These are phyloP conservation scores for Metschnikowia continentalis DNA, from an alignment of 805 yeast genomes.

Conservation along the genomic window DNA sequence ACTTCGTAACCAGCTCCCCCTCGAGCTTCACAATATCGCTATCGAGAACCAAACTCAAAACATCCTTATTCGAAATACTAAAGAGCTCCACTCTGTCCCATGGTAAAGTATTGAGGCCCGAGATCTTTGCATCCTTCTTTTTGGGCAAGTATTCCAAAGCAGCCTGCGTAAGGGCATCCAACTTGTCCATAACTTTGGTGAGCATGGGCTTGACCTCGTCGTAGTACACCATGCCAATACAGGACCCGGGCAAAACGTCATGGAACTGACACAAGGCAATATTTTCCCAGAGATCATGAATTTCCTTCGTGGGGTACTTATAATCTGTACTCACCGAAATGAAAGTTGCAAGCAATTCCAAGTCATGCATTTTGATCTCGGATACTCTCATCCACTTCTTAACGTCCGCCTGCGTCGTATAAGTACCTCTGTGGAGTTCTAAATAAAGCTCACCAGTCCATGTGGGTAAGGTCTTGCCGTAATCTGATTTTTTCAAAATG, in stretches of 20 bases:
- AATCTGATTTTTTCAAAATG: conserved; percentile 55
- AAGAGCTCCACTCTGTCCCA: conserved; percentile 57
- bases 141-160: conserved; percentile 34
- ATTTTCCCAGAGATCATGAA: conserved; percentile 81
- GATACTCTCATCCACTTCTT: conserved; percentile 74
- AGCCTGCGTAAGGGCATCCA: conserved; percentile 47
- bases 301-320: conserved; percentile 65
- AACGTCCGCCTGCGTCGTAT: conserved; percentile 87
- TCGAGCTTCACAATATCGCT: conserved; percentile 5
- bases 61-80: conserved; percentile 23
- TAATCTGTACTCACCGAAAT: conserved; percentile 57
- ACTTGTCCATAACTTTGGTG: conserved; percentile 48
- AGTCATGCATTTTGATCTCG: conserved; percentile 76
- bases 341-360: conserved; percentile 77
- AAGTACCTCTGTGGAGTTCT: conserved; percentile 96
- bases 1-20: conserved; percentile 7
- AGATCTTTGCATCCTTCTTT: background rate
- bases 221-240: conserved; percentile 86
- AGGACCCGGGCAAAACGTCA: conserved; percentile 96
- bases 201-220: conserved; percentile 81
- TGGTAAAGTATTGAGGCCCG: conserved; percentile 52
- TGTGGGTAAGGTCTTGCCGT: conserved; percentile 67
- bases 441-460: conserved; percentile 94
- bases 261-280: conserved; percentile 90
- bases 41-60: conserved; percentile 4